Percentiles rank a stretch among this genome's conserved stretches.
Evolutionary conservation across 306 rosid genomes (phyloP).

Genomic region (Betula pendula): DNA sequence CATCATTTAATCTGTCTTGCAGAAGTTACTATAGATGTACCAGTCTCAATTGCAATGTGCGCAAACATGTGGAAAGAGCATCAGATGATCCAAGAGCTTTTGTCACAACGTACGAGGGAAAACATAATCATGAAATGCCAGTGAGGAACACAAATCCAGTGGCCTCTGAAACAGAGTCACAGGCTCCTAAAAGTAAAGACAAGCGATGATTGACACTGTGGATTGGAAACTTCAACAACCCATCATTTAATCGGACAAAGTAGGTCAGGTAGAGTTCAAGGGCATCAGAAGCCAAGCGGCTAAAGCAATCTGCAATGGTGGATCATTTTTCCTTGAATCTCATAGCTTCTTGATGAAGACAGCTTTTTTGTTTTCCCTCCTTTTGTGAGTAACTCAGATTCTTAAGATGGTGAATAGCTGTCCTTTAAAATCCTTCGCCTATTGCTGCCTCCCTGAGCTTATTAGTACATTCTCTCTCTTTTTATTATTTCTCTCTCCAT

Average conservation of each 20-base stretch:
- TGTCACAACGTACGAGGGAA: constrained; percentile 92
- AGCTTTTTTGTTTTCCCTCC: neutral
- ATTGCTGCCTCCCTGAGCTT: neutral
- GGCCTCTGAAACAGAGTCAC: constrained; percentile 53
- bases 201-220: constrained; percentile 32
- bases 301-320: neutral
- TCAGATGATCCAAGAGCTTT: constrained; percentile 84
- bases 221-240: neutral
- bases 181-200: constrained; percentile 42
- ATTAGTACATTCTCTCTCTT: neutral
- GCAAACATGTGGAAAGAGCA: constrained; percentile 91
- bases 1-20: constrained; percentile 28
- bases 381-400: neutral
- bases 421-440: neutral
- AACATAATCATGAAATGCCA: constrained; percentile 89
- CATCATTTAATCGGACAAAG: neutral
- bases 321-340: constrained; percentile 13
- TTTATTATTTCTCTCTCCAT: neutral
- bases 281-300: neutral
- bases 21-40: constrained; percentile 97
- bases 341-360: constrained; percentile 13
- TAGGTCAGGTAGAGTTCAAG: neutral
- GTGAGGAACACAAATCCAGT: constrained; percentile 47
- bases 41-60: constrained; percentile 68
- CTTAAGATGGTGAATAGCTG: neutral